phyloP scores from a whole-genome alignment of 2,329 filamentous ascomycete species.

The Ceratocystis destructans region DNA sequence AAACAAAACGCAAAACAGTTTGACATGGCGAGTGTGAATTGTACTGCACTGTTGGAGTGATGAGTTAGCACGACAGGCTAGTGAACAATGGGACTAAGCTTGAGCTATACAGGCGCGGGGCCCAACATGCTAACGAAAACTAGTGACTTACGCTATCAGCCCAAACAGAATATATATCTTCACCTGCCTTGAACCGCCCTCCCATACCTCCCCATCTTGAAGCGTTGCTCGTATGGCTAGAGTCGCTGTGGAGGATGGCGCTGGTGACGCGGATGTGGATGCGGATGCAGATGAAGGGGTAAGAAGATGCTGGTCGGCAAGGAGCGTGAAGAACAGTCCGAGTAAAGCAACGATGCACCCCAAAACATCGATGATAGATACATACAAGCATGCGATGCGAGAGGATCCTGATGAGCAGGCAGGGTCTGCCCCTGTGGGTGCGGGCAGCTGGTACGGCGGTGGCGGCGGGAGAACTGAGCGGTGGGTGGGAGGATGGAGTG shows the following conservation, averaged over 20 bases:
- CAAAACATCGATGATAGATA: conserved; percentile 2
- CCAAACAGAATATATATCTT: conserved; percentile 5
- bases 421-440: neutral
- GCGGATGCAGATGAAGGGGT: neutral
- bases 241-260: neutral
- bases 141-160: neutral
- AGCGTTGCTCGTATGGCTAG: neutral
- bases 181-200: conserved; percentile 2
- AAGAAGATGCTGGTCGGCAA: conserved; percentile 5
- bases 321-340: conserved; percentile 7
- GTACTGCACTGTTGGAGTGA: neutral
- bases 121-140: neutral
- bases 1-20: conserved; percentile 11
- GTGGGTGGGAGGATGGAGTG: neutral
- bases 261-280: neutral
- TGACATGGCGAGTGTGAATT: conserved; percentile 9
- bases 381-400: neutral
- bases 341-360: conserved; percentile 2
- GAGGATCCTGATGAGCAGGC: neutral
- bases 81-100: neutral
- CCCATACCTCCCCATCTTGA: conserved; percentile 4
- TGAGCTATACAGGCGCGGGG: too few species aligned
- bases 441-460: neutral
- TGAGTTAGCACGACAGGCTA: neutral
- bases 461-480: neutral